Base-by-base conservation (phyloP, 495 filamentous ascomycete species). In the Hypoxylon perforatum region DNA sequence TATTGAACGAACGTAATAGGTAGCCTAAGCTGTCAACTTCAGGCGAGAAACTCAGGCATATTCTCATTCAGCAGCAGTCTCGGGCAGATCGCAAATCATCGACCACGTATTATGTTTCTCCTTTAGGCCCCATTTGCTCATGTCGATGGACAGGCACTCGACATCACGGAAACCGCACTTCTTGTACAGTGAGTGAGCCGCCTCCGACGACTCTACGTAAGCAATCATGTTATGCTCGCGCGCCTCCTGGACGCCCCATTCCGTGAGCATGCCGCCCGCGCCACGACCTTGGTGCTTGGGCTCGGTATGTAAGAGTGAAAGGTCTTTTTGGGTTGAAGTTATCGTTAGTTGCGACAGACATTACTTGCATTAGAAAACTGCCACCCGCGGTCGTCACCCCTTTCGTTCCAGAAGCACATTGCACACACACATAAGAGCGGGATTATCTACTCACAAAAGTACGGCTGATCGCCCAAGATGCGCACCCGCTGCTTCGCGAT, bases 121-220 rank as follows among this genome's bases (percentile, higher is more conserved):
- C 30, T 44, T 39, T 14, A 49, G 48, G 17, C 65, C 61, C 65
- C 61, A 69, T 33, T 47, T 64, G 45, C 60, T 64, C 15, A 69
- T 1, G 36, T 73, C 68, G 0, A 60, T 21, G 12, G 63, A 50
- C 2, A 63, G 1, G 17, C 11, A 19, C 14, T 71, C 68, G 14
- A 76, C 25, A n/a, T 77, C 75, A 19, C 45, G 61, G 21, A 75
- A 77, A 21, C 73, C 75, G 30, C 54, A 67, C 33, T 61, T 74
- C 59, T 55, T 21, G 18, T 80, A 80, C 8, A 79, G 30, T 9
- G 59, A 38, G 23, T 75, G 69, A 2, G 63, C 69, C 5, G 51
- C 55, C 8, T 50, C 28, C 0, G 73, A 71, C 14, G 76, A 62
- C 53, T 77, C 75, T 6, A 80, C 63, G 44, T 72, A 78, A 1